Percentiles rank a stretch among this genome's conserved stretches.
These are phyloP conservation scores for Lepiota venenata DNA, from an alignment of 768 basidiomycete genomes.

Conservation along the genomic window DNA sequence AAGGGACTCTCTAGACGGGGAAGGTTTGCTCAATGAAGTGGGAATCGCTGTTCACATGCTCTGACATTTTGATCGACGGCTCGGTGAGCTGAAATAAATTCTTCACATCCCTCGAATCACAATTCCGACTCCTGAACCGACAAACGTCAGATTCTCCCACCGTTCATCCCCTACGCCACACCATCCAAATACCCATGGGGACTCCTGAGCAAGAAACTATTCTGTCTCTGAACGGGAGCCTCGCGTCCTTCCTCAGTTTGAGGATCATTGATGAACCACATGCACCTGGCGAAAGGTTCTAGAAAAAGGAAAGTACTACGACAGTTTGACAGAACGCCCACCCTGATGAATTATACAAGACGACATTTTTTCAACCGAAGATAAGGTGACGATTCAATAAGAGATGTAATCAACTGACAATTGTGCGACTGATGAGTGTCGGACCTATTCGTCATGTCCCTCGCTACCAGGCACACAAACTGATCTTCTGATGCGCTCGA, in stretches of 20 bases:
- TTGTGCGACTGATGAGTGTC: too few relatives aligned
- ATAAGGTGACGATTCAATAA: too few relatives aligned
- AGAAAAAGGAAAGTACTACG: neutral
- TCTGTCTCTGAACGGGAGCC: neutral
- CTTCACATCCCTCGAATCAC: too few relatives aligned
- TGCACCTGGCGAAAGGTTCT: neutral
- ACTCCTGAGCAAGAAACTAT: neutral
- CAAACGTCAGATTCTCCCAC: neutral
- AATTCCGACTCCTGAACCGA: too few relatives aligned
- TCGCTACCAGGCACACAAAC: too few relatives aligned
- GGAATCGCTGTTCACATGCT: neutral
- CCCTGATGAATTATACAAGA: too few relatives aligned
- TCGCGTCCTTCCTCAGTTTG: neutral
- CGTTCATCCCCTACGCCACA: neutral
- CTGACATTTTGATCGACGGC: constrained; percentile 3
- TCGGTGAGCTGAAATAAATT: too few relatives aligned
- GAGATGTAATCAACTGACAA: too few relatives aligned
- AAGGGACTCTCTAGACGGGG: neutral
- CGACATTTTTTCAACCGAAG: too few relatives aligned
- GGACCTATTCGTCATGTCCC: too few relatives aligned
- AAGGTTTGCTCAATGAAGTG: neutral
- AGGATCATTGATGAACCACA: neutral
- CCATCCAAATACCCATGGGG: neutral
- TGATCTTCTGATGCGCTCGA: too few relatives aligned
- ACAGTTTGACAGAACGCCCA: too few relatives aligned